Evolutionary conservation across 768 basidiomycete genomes (phyloP), one percentile per base, ranked within the genome.

Genomic region (Termitomyces sp.): DNA sequence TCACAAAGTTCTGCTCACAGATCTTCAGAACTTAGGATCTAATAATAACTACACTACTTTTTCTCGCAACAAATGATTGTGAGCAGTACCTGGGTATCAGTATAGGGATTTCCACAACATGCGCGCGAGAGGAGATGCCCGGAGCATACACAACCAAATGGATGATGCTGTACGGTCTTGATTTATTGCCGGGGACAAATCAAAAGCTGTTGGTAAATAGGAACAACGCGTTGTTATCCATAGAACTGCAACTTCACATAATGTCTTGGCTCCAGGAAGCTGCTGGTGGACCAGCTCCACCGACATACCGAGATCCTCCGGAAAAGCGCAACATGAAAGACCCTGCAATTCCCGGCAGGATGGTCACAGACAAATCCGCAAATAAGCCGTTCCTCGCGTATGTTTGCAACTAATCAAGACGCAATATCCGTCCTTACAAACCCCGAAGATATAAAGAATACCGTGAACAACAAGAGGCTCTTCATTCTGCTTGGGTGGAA

Each of bases 311-410:
- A 26, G 76, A 74, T 30, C 60, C 73, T 40, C 64, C 76, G 11
- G 69, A 73, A 49, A 74, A 80, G 53, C 75, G 71, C 46, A 81
- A 80, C 70, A 81, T 84, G 3, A 67, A 73, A 60, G 88, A 90
- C 69, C 87, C 87, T 53, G 60, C 69, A 51, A 80, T 85, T 58
- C 81, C 85, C 2, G 77, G 79, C 55, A 79, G 88, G 30, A 57
- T 60, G 58, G 90, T 95, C 38, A 81, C 87, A 26, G 82, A 81
- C 59, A 96, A 95, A 74, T 71, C 82, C 42, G 90, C 93, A 30
- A 97, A 96, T 72, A 76, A 78, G 56, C 90, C 94, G 9, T 93
- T 91, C 71, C 80, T 95, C 28, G 83, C 83, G 84, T 93, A 74
- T 60, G 85, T 78, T 64, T 68, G 30, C 50, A 57, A 41, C 52